Evolutionary conservation across 495 filamentous ascomycete species (phyloP), one percentile per base, ranked within the genome.

Genomic region (Chaetomium fimeti): DNA sequence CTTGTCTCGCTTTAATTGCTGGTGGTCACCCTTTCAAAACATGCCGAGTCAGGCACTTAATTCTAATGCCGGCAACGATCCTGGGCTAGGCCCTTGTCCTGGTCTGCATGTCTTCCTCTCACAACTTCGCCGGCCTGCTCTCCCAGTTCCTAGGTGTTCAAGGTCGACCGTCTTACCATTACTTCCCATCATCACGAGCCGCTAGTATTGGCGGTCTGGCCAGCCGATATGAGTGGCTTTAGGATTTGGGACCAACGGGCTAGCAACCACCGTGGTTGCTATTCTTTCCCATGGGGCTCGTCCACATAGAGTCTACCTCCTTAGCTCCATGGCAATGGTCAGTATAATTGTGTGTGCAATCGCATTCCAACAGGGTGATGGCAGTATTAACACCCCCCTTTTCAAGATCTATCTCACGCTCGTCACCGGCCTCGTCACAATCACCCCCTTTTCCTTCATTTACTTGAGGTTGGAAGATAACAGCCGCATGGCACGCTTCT

Each of bases 161-260:
- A 88, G 62, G 86, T 78, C 0, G 84, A 83, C 13, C 87, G 84
- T 65, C 72, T 87, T 32, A n/a, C 87, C 86, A 0, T 76, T 87
- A 0, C 88, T 88, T 69, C 77, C 83, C 38, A 70, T 85, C 60
- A 82, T 85, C 62, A 84, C 82, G 15, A 72, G 72, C 24, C 75
- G 79, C 78, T 90, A 86, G 85, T 91, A 89, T 64, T 84, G 84
- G 0, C 80, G 84, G 13, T 77, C 79, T 1, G 87, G 90, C 68
- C 82, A 87, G 63, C 83, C 85, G 0, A 75, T 85, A 2, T 77
- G 88, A 16, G 87, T 88, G 24, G 83, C 82, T 5, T 77, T 85
- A 16, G 90, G 88, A 88, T 90, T 88, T 69, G 81, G 80, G 25
- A 87, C 85, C 6, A 79, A 88, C 38, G 88, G 87, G 0, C 61